Percentiles rank a stretch among this genome's conserved stretches.
These are phyloP conservation scores for Ophiostoma triangulosporum DNA, from an alignment of 2,329 filamentous ascomycete species.

Conservation along the genomic window DNA sequence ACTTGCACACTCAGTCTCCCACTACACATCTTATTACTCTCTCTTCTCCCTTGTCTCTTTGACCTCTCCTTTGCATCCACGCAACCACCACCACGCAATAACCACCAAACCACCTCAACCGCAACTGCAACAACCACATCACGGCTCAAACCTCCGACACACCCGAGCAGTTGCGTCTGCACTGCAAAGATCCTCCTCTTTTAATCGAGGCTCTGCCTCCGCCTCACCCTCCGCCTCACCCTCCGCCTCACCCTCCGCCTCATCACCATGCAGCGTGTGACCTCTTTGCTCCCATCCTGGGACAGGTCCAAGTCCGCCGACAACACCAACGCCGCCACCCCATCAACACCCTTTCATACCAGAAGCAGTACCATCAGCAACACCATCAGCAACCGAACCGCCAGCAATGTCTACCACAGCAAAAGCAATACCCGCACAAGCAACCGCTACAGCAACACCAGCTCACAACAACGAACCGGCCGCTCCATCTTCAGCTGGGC, in stretches of 20 bases:
- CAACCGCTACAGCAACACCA: constrained; percentile 5
- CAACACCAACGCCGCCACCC: constrained; percentile 7
- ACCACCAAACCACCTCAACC: too few relatives aligned
- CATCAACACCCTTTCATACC: neutral
- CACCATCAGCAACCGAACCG: neutral
- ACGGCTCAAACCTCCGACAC: neutral
- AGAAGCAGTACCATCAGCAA: constrained; percentile 2
- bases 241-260: constrained; percentile 1
- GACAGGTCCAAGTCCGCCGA: constrained; percentile 17
- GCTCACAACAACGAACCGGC: neutral
- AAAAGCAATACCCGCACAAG: neutral
- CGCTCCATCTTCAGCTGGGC: constrained; percentile 22
- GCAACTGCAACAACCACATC: too few relatives aligned
- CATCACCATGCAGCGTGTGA: constrained; percentile 33
- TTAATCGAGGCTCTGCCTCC: constrained; percentile 2
- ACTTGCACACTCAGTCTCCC: neutral
- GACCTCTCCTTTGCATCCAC: neutral
- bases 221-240: neutral
- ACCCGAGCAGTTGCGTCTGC: neutral
- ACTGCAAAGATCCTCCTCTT: neutral
- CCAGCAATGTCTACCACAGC: neutral
- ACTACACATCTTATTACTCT: neutral
- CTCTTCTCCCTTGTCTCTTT: neutral
- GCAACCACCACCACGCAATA: neutral
- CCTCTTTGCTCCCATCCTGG: constrained; percentile 29